Evolutionary conservation across 2,329 filamentous ascomycete species (phyloP).

Genomic region (Colletotrichum chrysophilum): DNA sequence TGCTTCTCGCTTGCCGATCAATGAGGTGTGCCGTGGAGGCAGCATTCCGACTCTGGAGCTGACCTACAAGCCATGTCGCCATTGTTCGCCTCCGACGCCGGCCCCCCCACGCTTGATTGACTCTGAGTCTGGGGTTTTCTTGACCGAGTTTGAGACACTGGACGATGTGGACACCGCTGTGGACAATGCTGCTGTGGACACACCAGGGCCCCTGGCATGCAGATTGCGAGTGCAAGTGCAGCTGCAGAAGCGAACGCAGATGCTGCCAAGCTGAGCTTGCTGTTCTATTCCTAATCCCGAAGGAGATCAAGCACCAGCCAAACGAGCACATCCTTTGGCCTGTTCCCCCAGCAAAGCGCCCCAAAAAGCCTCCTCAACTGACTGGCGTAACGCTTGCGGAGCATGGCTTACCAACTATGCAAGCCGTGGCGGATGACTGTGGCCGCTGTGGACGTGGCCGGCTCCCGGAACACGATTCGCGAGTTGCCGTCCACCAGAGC

Average conservation of each 20-base stretch:
- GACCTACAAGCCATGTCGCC: background rate
- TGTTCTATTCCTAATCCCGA: background rate
- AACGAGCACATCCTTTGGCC: background rate
- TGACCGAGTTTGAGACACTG: constrained; percentile 7
- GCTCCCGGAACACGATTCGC: background rate
- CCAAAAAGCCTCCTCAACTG: constrained; percentile 8
- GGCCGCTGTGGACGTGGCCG: background rate
- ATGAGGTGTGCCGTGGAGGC: constrained; percentile 10
- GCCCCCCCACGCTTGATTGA: constrained; percentile 1
- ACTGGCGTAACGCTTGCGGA: constrained; percentile 16
- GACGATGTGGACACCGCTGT: background rate
- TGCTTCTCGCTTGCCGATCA: constrained; percentile 1
- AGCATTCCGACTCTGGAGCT: background rate
- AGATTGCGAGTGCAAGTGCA: background rate
- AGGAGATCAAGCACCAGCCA: constrained; percentile 1
- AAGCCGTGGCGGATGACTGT: background rate
- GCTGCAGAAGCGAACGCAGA: background rate
- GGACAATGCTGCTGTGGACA: background rate
- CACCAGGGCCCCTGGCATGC: background rate
- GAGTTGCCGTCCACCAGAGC: background rate
- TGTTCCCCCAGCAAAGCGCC: background rate
- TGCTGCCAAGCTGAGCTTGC: background rate
- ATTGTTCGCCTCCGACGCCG: background rate
- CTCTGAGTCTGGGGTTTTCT: background rate
- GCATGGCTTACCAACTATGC: background rate